phyloP scores from a whole-genome alignment of 148 eudicot genomes.

The Agrostemma githago region DNA sequence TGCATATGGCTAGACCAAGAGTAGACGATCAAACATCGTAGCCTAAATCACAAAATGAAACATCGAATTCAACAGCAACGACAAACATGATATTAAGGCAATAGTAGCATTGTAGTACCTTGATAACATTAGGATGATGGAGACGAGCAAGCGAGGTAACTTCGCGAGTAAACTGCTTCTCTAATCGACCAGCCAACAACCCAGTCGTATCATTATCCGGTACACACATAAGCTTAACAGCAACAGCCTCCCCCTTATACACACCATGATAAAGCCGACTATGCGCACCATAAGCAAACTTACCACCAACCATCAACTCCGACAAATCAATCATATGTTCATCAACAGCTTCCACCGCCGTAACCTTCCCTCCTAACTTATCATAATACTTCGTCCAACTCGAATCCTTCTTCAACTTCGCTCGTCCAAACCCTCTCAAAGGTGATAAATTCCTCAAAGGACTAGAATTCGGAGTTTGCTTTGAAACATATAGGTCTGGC shows the following conservation, averaged over 20 bases:
- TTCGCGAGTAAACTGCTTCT: conserved; percentile 79
- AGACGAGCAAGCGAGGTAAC: conserved; percentile 67
- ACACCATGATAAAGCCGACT: conserved; percentile 80
- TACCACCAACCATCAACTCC: conserved; percentile 59
- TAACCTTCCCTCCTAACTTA: conserved; percentile 65
- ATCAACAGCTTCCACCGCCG: conserved; percentile 63
- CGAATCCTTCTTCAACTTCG: conserved; percentile 45
- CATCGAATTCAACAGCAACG: no score
- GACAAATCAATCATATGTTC: conserved; percentile 75
- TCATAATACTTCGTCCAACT: conserved; percentile 81
- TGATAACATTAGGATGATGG: conserved; percentile 71
- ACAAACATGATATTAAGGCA: no score
- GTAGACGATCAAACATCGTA: neutral
- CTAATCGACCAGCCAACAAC: conserved; percentile 45
- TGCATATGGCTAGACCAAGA: neutral
- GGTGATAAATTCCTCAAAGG: conserved; percentile 49
- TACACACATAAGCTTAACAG: conserved; percentile 71
- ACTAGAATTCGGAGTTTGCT: conserved; percentile 38
- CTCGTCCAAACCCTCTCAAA: conserved; percentile 36
- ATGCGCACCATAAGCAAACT: conserved; percentile 83
- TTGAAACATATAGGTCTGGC: conserved; percentile 25
- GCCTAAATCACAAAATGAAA: no score
- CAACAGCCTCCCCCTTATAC: conserved; percentile 69
- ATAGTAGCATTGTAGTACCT: conserved; percentile 38
- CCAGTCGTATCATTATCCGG: conserved; percentile 85